Base-by-base conservation (phyloP, 225 moss, liverwort and hornwort genomes). In the Ulota crispa region DNA sequence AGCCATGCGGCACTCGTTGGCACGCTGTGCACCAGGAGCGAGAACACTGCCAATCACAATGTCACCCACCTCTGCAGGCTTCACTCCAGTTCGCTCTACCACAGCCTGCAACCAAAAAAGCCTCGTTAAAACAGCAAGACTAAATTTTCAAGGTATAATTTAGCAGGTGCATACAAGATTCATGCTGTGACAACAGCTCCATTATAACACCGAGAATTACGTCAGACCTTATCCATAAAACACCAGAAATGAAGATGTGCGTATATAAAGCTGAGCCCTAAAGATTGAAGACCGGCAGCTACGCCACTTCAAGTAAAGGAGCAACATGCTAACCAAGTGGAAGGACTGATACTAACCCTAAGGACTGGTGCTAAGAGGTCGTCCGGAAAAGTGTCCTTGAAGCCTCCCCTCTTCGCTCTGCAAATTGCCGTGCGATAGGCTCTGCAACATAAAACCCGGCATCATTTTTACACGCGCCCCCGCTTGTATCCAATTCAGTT, bases 21-120 rank as follows among this genome's bases (percentile, higher is more conserved):
- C 94, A 56, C 96, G 92, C 77, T 91, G 90, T 60, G 94, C 91
- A 68, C 94, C 94, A 5, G 90, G 93, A 10, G 94, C 96, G 15
- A 96, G 89, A 19, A 96, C 96, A 59, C 81, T 89, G 23, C 96
- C 96, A 54, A 96, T 92, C 31, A 94, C 96, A 57, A 96, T 96
- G 73, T 96, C 96, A 37, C 89, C 93, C 28, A 96, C 86, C 80
- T 92, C 92, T 1, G 90, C 94, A 63, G 93, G 90, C 69, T 83
- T 88, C 68, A 96, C 53, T 23, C 96, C 96, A 36, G 90, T 92
- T 32, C 84, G 86, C 82, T 96, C 92, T 4, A 94, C 75, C 41
- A 96, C 93, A 75, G 96, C 96, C 89, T 89, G 81, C 72, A 53
- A 60, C 64, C 64, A 71, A 45, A 34, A 34, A 70, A 54, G 23